Evolutionary conservation across 2,329 filamentous ascomycete species (phyloP), one percentile per base, ranked within the genome.

Genomic region (Fonsecaea nubica): DNA sequence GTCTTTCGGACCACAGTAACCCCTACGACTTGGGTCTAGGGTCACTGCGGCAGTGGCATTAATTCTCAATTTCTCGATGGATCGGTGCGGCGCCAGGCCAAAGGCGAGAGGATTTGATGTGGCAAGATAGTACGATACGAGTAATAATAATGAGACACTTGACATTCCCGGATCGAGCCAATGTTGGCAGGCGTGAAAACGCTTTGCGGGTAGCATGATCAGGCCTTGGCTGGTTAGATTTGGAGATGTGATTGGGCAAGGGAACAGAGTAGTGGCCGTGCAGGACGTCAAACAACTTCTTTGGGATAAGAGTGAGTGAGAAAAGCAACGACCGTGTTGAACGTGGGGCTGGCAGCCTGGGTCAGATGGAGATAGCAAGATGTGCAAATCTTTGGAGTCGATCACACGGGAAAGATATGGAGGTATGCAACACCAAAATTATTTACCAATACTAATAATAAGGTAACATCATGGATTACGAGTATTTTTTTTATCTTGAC

Each of bases 111-210:
- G 38, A 13, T 13, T n/a, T 40, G 8, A 40, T 40, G 4, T 13
- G 38, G 12, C 38, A 40, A 40, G 38, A 13, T 13, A 40, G 4
- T 40, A 25, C 25, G 10, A 13, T 13, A 40, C 10, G 7, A 45
- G n/a, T 45, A 45, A 21, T 50, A 45, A 21, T 50, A 40, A 40
- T 25, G 45, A 50, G 45, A 50, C 45, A 50, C 45, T 50, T 50
- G 18, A 50, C 42, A 50, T 50, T 50, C 18, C 21, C 18, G 45
- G 18, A 50, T 50, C 45, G 13, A 50, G 45, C 45, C 45, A 50
- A 5, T 25, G 18, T 50, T 50, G 45, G 45, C 45, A 6, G 12
- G 18, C 25, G 25, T 25, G 25, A 50, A 50, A 50, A 50, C 12
- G 45, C 21, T 50, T 48, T 10, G 12, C 45, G 21, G 21, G 45